Base-by-base conservation (phyloP, 371 early-diverging fungal species). In the Apophysomyces elegans region DNA sequence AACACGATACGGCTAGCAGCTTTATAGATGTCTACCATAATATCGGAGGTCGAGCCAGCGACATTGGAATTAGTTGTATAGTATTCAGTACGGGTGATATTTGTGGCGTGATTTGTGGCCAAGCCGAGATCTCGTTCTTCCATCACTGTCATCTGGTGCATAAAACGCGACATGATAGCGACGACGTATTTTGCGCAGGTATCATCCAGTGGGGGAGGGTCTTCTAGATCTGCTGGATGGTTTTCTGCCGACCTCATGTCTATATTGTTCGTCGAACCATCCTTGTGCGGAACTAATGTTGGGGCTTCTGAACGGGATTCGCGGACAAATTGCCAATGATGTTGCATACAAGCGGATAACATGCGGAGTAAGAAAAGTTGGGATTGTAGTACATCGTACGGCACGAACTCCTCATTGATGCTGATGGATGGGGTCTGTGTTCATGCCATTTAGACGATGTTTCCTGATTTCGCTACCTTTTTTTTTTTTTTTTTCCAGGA, bases 151-250 rank as follows among this genome's bases (percentile, higher is more conserved):
- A 75, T 75, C 62, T 83, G 83, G 64, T 90, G 84, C 73, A 94
- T 82, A 71, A 89, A 91, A 18, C 88, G 78, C 13, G 86, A 80
- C 65, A 92, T 72, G 18, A 86, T 79, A 59, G 78, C 79, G 8
- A 93, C 79, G 5, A 92, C 79, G 56, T 79, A 84, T 66, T 87
- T 89, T 14, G 90, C 90, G 5, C 92, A 72, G 13, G 66, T 57
- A 43, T 94, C 94, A 7, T 92, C 93, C 38, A 93, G 74, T 46
- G 92, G 87, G 37, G 92, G 93, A 38, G 94, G 94, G 67, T 92
- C 93, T 16, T 84, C 84, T 65, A 77, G 62, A 43, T 74, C 73
- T 16, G 62, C 21, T 61, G 72, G 58, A 37, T 66, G 71, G 7
- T 65, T 54, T 26, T 77, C 71, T 5, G 56, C 59, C 45, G 66